Evolutionary conservation across 805 yeast species (phyloP).

Genomic region (Lachancea kluyveri): DNA sequence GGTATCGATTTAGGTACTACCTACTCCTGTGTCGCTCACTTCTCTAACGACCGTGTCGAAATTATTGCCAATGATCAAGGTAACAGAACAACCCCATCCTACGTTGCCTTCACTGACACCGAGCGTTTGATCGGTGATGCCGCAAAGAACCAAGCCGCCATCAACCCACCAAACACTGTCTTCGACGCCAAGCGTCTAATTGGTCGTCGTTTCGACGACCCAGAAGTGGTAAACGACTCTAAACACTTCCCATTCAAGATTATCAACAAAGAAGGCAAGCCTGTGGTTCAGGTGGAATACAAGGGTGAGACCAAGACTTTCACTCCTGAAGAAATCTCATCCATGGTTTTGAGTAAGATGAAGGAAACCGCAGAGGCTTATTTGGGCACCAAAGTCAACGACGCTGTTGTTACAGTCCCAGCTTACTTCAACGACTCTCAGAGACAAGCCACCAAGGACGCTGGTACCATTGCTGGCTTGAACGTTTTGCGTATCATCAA

Average conservation of each 20-base stretch:
- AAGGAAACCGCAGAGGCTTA: conserved; percentile 86
- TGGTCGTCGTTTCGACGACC: conserved; percentile 80
- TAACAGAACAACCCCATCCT: conserved; percentile 96
- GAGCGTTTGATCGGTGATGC: conserved; percentile 96
- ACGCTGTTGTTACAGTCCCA: conserved; percentile 94
- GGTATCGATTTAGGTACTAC: conserved; percentile 87
- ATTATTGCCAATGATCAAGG: conserved; percentile 98
- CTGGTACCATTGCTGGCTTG: conserved; percentile 93
- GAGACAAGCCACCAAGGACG: conserved; percentile 97
- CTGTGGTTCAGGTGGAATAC: conserved; percentile 75
- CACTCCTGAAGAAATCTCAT: conserved; percentile 92
- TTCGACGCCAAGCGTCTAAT: conserved; percentile 90
- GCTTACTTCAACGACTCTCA: conserved; percentile 97
- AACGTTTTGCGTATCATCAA: conserved; percentile 91
- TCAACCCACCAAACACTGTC: conserved; percentile 87
- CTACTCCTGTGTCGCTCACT: conserved; percentile 94
- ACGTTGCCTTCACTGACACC: conserved; percentile 87
- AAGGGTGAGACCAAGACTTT: conserved; percentile 81
- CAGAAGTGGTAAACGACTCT: conserved; percentile 70
- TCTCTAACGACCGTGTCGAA: conserved; percentile 87
- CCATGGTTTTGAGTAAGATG: conserved; percentile 88
- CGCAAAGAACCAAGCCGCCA: conserved; percentile 95
- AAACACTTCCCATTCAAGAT: conserved; percentile 86
- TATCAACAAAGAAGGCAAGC: conserved; percentile 65
- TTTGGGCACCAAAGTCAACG: conserved; percentile 73